Conservation (phyloP, 2,329 filamentous ascomycete genomes). For the Aureobasidium mangrovei region DNA sequence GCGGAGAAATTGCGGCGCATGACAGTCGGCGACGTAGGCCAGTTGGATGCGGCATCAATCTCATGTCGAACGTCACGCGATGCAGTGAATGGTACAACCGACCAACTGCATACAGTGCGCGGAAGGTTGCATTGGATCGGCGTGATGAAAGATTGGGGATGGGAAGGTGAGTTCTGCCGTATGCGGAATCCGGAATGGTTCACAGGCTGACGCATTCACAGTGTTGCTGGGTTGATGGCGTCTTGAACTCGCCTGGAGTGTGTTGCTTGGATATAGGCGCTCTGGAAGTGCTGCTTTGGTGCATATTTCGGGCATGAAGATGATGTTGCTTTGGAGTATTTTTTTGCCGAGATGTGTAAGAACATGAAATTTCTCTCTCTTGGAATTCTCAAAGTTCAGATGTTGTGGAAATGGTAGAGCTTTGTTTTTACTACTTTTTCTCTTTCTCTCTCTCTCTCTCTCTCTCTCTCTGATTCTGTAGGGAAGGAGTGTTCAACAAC, state of each 20-base stretch:
- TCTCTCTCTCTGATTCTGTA: no score
- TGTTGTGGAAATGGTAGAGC: no score
- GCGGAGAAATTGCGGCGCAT: constrained; percentile 7
- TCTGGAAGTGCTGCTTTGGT: background rate
- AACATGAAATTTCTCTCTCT: no score
- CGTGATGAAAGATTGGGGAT: constrained; percentile 64
- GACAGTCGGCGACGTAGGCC: background rate
- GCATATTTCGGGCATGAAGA: no score
- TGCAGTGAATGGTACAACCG: constrained; percentile 34
- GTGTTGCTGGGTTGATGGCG: constrained; percentile 33
- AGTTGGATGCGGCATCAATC: constrained; percentile 1
- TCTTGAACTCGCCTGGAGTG: background rate
- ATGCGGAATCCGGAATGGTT: background rate
- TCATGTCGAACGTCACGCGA: constrained; percentile 9
- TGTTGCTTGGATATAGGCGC: constrained; percentile 29
- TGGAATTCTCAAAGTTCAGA: no score
- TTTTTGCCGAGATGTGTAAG: no score
- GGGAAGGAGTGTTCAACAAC: no score
- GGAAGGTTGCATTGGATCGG: constrained; percentile 60
- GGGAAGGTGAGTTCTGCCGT: constrained; percentile 52
- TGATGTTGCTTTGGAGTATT: no score
- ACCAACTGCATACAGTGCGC: constrained; percentile 55
- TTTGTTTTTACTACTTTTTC: no score
- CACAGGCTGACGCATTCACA: constrained; percentile 13
- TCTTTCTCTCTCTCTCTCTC: no score